phyloP scores from a whole-genome alignment of 202 grass and related monocot genomes.

The Saccharum hybrid region DNA sequence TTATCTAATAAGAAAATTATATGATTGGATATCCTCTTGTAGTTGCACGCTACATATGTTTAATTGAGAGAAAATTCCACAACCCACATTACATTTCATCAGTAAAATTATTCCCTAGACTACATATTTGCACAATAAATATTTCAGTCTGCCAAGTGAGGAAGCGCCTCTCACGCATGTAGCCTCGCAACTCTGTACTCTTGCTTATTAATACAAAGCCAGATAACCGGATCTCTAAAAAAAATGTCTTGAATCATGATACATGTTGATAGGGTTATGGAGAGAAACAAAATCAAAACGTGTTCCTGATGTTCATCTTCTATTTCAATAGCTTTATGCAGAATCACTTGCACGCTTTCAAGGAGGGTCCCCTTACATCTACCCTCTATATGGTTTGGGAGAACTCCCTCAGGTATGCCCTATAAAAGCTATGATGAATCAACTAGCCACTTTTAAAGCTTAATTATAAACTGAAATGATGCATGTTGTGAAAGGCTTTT shows the following conservation, averaged over 20 bases:
- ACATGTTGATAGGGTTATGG: neutral
- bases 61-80: no score
- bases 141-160: no score
- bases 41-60: no score
- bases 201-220: no score
- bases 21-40: no score
- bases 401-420: slow-evolving; percentile 94
- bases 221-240: no score
- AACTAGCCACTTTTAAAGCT: neutral
- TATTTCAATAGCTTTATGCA: slow-evolving; percentile 70
- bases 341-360: slow-evolving; percentile 95
- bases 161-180: no score
- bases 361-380: slow-evolving; percentile 94
- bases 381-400: slow-evolving; percentile 91
- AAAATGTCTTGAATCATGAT: neutral
- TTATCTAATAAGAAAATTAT: no score
- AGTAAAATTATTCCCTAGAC: no score
- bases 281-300: neutral
- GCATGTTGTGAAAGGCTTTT: slow-evolving; percentile 62
- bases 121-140: no score
- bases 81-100: no score
- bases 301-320: slow-evolving; percentile 2
- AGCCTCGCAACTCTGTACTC: no score
- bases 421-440: neutral
- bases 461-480: slow-evolving; percentile 39